Conservation (phyloP, 176 grass and related monocot genomes). For the Carex pumila region DNA sequence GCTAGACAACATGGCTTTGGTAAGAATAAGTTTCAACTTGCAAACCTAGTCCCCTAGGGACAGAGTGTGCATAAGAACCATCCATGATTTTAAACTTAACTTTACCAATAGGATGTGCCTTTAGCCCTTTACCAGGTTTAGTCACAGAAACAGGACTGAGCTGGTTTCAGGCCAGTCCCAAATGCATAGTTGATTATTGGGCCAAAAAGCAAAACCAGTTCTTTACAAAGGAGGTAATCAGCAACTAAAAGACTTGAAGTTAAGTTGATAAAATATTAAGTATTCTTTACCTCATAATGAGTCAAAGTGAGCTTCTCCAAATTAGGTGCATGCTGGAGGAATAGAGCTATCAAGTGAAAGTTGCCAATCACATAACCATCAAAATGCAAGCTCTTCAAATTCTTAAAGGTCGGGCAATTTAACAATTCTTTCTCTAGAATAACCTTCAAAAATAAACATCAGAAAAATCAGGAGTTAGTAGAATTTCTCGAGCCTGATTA, state of each 20-base stretch:
- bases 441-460: not conserved
- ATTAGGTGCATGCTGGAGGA: not conserved
- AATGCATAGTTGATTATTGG: not conserved
- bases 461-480: not conserved
- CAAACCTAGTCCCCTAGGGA: too few relatives aligned
- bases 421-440: not conserved
- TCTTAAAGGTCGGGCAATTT: not conserved
- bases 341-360: not conserved
- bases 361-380: not conserved
- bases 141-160: not conserved
- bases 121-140: too few relatives aligned
- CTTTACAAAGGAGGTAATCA: not conserved
- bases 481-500: not conserved
- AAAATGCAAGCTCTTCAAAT: not conserved
- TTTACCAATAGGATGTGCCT: too few relatives aligned
- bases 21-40: not conserved
- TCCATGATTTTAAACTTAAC: not conserved
- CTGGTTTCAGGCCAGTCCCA: not conserved
- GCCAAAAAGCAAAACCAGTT: not conserved
- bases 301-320: not conserved
- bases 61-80: too few relatives aligned
- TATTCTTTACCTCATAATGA: not conserved
- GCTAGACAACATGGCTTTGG: not conserved
- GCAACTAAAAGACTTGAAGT: not conserved
- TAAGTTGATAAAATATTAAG: not conserved